phyloP scores from a whole-genome alignment of 2,329 filamentous ascomycete genomes.

The Basipetospora chlamydospora region DNA sequence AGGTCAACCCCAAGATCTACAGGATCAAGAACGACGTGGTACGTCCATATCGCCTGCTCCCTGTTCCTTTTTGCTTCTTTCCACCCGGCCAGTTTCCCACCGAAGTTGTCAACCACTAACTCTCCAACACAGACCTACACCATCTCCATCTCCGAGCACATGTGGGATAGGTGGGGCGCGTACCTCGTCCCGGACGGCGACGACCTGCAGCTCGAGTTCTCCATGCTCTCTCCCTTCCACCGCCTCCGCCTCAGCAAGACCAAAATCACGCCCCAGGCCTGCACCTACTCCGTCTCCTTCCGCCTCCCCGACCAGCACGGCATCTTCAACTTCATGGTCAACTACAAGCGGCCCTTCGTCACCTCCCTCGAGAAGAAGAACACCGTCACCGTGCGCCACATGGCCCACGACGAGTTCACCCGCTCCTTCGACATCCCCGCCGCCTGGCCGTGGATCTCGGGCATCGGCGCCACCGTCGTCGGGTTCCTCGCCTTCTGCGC shows the following conservation, averaged over 20 bases:
- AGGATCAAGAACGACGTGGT: constrained; percentile 94
- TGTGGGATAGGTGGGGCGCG: constrained; percentile 57
- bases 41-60: constrained; percentile 26
- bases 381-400: constrained; percentile 87
- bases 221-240: constrained; percentile 96
- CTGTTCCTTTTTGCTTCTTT: background rate
- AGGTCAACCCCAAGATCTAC: constrained; percentile 76
- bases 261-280: constrained; percentile 46
- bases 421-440: constrained; percentile 79
- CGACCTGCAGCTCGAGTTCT: constrained; percentile 84
- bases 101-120: no score
- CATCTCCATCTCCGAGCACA: constrained; percentile 81
- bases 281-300: constrained; percentile 63
- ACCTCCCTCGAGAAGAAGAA: constrained; percentile 85
- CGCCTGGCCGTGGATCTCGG: constrained; percentile 88
- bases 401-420: constrained; percentile 94
- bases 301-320: constrained; percentile 90
- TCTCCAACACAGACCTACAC: constrained; percentile 81
- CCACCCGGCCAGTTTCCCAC: no score
- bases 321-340: constrained; percentile 96
- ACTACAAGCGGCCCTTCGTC: constrained; percentile 92
- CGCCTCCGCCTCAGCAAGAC: constrained; percentile 56
- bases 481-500: constrained; percentile 78
- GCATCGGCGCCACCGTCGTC: constrained; percentile 67
- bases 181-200: constrained; percentile 59